Base-by-base conservation (phyloP, 2,329 filamentous ascomycete genomes). In the Phaeosphaeriaceae sp. region DNA sequence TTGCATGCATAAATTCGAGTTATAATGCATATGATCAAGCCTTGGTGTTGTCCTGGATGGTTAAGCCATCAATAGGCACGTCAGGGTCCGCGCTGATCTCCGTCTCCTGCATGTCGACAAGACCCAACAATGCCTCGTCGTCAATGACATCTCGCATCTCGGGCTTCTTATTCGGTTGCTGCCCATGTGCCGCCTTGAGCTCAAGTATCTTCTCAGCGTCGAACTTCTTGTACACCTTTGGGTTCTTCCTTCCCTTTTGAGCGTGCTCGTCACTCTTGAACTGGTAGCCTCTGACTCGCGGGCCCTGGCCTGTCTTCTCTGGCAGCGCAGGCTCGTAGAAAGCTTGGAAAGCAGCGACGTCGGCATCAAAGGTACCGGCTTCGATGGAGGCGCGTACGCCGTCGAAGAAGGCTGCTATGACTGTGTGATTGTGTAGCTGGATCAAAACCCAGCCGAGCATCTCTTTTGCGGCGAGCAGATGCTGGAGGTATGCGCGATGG, bases 361-460 rank as follows among this genome's bases (percentile, higher is more conserved):
- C 85, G 2, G 81, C 68, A 2, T 87, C 84, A 63, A 85, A 89
- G 19, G 79, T 86, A 7, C 80, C 83, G 0, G 76, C 76, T 32
- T 77, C 75, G 17, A 98, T 89, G 55, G 88, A 88, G 1, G 78
- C 73, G 21, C 94, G 88, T 7, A 97, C 82, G 0, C 83, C 85
- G 0, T 81, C 77, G 76, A 98, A 97, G 80, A 98, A 97, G 0
- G 80, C 70, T 48, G 86, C 84, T 54, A 97, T 78, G 8, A 91
- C 80, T 60, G 89, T 84, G 75, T 96, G 89, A 75, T 99, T 99
- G 80, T 99, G 95, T 3, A 97, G 85, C 76, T 98, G 94, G 8
- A 99, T 83, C 8, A 99, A 84, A 0, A 90, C 91, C 95, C 95
- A 99, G 23, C 91, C 94, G 4, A 97, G 87, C 95, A 99, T 98